A percentile compares a stretch with the other conserved stretches of the same genome.
Evolutionary conservation across 345 rosid genomes (phyloP).

Genomic region (Populus nigra): DNA sequence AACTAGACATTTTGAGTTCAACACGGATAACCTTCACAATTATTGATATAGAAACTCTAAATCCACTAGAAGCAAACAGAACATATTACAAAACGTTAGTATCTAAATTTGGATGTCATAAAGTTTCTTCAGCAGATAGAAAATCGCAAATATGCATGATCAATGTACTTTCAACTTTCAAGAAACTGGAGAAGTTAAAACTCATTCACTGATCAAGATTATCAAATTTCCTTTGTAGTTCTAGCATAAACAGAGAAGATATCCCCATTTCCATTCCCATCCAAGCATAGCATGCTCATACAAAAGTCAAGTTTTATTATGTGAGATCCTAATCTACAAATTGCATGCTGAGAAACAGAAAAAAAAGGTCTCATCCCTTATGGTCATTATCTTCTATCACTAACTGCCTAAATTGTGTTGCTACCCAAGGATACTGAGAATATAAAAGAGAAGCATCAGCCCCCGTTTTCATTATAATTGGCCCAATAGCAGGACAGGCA

Average conservation of each 20-base stretch:
- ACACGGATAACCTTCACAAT: background rate
- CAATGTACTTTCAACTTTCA: background rate
- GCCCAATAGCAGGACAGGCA: background rate
- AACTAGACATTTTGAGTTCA: background rate
- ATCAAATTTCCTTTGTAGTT: background rate
- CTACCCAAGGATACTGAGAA: background rate
- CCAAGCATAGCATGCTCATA: background rate
- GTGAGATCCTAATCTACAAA: background rate
- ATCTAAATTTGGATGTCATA: background rate
- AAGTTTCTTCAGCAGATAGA: background rate
- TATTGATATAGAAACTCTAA: background rate
- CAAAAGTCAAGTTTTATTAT: background rate
- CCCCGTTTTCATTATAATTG: conserved; percentile 1
- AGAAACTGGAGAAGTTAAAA: background rate
- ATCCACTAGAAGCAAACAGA: background rate
- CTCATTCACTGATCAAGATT: background rate
- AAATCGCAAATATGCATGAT: background rate
- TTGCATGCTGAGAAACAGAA: background rate
- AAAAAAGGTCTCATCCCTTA: background rate
- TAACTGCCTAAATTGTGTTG: background rate
- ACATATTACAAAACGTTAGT: background rate
- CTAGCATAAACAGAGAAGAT: background rate
- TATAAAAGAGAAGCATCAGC: background rate
- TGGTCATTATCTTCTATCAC: background rate
- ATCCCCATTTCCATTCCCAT: background rate